Evolutionary conservation across 1,139 yeast species (phyloP), one percentile per base, ranked within the genome.

Genomic region (Barnettozyma hawaiiensis): DNA sequence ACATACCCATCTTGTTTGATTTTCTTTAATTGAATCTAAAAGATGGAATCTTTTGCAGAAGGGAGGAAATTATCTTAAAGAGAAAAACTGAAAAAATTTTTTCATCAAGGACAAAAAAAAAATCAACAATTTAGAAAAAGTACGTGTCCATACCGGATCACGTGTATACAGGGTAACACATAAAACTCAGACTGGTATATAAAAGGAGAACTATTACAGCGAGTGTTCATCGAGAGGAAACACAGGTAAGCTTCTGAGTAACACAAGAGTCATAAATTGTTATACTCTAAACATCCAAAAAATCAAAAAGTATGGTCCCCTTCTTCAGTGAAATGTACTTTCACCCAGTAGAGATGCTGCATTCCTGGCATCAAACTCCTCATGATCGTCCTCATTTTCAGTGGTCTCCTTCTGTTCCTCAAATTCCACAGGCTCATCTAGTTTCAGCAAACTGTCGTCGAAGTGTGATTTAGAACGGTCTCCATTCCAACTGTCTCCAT

Each of bases 331-430:
- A 56, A 85, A 86, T 1, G 86, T 80, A 2, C 92, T 81, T 2
- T 81, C 81, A 2, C 95, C 95, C 34, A 89, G 67, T 35, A 89
- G 58, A 39, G 77, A 69, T 2, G 96, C 97, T 1, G 96, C 97
- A 57, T 79, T 81, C 51, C 77, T 78, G 1, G 96, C 95, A 64
- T 86, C 92, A 6, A 86, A 43, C 15, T 58, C 61, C 10, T 52
- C 53, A 2, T 40, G 46, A 15, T 46, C 48, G 19, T 44, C 42
- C 7, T 37, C 44, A 12, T 3, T 41, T 35, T 12, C 41, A 41
- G 18, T 39, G 23, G 28, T 41, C 14, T 27, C 41, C 34, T 20
- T 43, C 15, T 35, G 50, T 9, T 41, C 44, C 26, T 43, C 58
- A 50, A 31, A 58, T 54, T 34, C 36, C 51, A 75, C 64, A 48